phyloP scores from a whole-genome alignment of 192 early-diverging fungal species.

The Linnemannia elongata region DNA sequence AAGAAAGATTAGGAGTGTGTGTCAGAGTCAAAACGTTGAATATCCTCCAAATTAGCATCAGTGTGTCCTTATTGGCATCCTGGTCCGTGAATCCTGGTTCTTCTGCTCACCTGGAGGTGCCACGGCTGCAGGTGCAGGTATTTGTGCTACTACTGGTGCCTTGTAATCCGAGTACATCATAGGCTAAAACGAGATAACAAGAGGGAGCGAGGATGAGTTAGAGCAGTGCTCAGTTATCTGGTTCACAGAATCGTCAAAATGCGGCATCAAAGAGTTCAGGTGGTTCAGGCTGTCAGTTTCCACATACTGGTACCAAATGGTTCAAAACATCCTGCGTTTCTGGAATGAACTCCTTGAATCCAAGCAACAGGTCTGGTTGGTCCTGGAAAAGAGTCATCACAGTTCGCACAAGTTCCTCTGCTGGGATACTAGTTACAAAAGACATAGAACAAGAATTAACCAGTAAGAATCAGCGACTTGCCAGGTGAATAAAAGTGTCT shows the following conservation, averaged over 20 bases:
- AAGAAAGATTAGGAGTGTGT: neutral
- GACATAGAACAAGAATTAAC: neutral
- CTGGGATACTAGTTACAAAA: constrained; percentile 18
- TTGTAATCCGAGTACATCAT: constrained; percentile 59
- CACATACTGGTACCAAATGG: constrained; percentile 44
- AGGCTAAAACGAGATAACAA: constrained; percentile 15
- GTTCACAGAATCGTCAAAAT: neutral
- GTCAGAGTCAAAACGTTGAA: neutral
- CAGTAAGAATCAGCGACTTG: neutral
- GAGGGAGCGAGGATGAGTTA: neutral
- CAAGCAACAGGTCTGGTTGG: constrained; percentile 48
- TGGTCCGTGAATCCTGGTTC: neutral
- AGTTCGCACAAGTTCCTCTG: constrained; percentile 43
- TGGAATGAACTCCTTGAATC: constrained; percentile 55
- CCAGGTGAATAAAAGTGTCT: neutral
- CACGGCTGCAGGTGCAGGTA: neutral
- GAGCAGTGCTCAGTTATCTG: neutral
- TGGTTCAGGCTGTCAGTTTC: neutral
- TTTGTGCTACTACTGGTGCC: neutral
- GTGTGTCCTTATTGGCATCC: neutral
- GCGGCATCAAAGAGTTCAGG: neutral
- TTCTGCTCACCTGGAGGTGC: constrained; percentile 12
- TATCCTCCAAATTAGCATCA: neutral
- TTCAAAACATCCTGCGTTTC: constrained; percentile 41
- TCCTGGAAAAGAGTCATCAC: constrained; percentile 57